Evolutionary conservation across 805 yeast genomes (phyloP).

Genomic region (Blastobotrys robertii): DNA sequence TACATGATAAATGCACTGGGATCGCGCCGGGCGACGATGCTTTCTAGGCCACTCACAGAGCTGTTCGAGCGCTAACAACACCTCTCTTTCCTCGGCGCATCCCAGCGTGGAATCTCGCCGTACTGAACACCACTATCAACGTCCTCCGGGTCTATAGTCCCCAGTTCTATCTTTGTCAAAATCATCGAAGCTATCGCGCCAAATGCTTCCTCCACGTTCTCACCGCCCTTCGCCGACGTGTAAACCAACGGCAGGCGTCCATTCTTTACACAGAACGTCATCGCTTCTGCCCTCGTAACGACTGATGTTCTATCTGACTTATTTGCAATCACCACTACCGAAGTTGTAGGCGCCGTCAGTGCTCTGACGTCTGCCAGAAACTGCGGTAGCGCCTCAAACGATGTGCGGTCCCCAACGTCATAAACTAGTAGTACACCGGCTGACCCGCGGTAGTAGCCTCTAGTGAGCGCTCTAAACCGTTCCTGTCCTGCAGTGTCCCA

Average conservation of each 20-base stretch:
- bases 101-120: constrained; percentile 37
- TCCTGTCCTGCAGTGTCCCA: constrained; percentile 99
- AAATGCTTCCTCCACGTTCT: constrained; percentile 35
- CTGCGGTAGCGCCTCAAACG: constrained; percentile 75
- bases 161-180: constrained; percentile 38
- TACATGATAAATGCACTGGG: no score
- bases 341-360: constrained; percentile 86
- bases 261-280: constrained; percentile 26
- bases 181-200: constrained; percentile 32
- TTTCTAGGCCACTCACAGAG: no score
- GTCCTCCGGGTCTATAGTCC: constrained; percentile 39
- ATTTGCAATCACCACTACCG: constrained; percentile 85
- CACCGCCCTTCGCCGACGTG: constrained; percentile 35
- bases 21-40: no score
- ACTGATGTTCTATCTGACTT: constrained; percentile 34
- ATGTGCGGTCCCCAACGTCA: constrained; percentile 77
- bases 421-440: constrained; percentile 89
- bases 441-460: constrained; percentile 91
- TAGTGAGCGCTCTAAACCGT: constrained; percentile 86
- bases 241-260: constrained; percentile 31
- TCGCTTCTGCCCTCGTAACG: constrained; percentile 29
- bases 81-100: constrained; percentile 5
- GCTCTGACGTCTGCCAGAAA: constrained; percentile 86
- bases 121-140: constrained; percentile 41
- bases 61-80: no score